A percentile compares a stretch with the other conserved stretches of the same genome.
phyloP scores from a whole-genome alignment of 2,329 filamentous ascomycete species.

The Aspergillus ruber region DNA sequence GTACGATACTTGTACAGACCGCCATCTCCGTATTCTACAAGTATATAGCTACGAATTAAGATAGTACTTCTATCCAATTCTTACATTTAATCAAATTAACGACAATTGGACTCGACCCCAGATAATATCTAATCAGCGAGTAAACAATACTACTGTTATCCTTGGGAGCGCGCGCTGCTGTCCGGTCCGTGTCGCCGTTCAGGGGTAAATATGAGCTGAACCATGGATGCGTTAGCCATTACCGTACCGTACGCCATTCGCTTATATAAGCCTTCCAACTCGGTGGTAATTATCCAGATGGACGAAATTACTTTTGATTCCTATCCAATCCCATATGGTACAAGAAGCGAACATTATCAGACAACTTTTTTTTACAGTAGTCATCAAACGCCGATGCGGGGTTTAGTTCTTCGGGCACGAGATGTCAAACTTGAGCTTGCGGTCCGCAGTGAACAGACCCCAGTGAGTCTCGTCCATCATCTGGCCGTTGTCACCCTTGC shows the following conservation, averaged over 20 bases:
- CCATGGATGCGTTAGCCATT: constrained; percentile 14
- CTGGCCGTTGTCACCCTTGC: constrained; percentile 57
- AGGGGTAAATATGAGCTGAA: constrained; percentile 18
- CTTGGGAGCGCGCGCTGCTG: constrained; percentile 3
- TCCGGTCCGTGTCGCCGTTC: constrained; percentile 17
- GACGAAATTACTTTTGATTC: neutral
- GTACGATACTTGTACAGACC: neutral
- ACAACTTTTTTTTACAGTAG: too few species aligned
- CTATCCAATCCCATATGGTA: neutral
- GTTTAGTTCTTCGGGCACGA: constrained; percentile 32
- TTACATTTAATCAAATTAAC: neutral
- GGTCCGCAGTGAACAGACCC: constrained; percentile 59
- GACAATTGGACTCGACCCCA: neutral
- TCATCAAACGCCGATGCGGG: too few species aligned
- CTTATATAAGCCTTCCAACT: constrained; percentile 1
- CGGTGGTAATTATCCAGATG: neutral
- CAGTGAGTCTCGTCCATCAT: constrained; percentile 60
- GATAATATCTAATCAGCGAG: too few species aligned
- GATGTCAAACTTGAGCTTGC: constrained; percentile 52
- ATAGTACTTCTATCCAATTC: neutral
- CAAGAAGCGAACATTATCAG: neutral
- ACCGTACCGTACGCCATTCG: constrained; percentile 7
- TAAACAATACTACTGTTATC: too few species aligned
- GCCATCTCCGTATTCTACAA: neutral
- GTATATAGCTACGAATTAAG: too few species aligned